Evolutionary conservation across 2,329 filamentous ascomycete genomes (phyloP).

Genomic region (Ceratocystis cacaofunesta): DNA sequence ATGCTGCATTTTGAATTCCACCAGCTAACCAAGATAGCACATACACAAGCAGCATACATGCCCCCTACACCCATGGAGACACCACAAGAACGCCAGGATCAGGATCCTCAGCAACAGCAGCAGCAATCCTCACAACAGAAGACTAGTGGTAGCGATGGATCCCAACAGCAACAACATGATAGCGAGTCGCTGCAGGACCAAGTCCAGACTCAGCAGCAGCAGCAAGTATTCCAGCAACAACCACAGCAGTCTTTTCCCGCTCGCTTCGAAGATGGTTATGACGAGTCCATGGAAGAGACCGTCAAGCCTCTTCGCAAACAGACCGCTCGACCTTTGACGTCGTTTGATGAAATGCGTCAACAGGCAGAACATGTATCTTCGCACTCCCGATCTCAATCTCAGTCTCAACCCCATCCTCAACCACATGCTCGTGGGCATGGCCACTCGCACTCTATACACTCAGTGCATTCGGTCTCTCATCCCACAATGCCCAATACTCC

Average conservation of each 20-base stretch:
- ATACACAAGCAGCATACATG: conserved; percentile 36
- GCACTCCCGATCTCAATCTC: conserved; percentile 1
- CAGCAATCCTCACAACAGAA: conserved; percentile 18
- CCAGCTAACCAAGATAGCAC: conserved; percentile 4
- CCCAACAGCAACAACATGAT: not conserved
- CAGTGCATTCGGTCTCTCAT: not conserved
- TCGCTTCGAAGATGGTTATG: conserved; percentile 46
- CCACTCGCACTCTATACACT: conserved; percentile 6
- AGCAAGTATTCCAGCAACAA: not conserved
- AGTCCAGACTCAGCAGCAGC: conserved; percentile 19
- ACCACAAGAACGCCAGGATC: conserved; percentile 26
- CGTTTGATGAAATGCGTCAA: conserved; percentile 45
- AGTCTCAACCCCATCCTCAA: conserved; percentile 3
- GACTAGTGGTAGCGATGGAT: conserved; percentile 28
- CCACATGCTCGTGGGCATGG: not conserved
- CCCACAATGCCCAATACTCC: conserved; percentile 14
- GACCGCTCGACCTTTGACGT: conserved; percentile 32
- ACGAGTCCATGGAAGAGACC: conserved; percentile 52
- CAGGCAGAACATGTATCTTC: conserved; percentile 34
- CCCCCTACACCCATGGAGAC: conserved; percentile 55
- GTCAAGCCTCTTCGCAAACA: conserved; percentile 39
- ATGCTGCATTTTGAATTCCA: conserved; percentile 1
- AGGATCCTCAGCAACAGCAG: conserved; percentile 4
- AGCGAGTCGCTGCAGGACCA: conserved; percentile 24
- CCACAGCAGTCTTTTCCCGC: conserved; percentile 29